phyloP scores from a whole-genome alignment of 306 rosid species.

The Medicago truncatula region DNA sequence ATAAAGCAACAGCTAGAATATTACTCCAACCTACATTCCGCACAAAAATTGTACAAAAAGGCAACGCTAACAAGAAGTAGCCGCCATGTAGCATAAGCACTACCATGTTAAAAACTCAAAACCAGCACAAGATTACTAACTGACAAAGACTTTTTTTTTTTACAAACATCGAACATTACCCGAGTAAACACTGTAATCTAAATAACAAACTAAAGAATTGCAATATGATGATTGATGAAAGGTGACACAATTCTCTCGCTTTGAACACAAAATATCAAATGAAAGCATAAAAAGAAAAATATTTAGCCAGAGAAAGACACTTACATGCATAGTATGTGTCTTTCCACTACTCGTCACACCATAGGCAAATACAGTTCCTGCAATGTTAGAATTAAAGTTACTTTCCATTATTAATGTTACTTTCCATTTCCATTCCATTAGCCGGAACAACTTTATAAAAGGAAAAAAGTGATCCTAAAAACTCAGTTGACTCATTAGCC shows the following conservation, averaged over 20 bases:
- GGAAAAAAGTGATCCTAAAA: conserved; percentile 25
- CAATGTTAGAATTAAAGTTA: conserved; percentile 44
- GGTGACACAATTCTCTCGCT: background rate
- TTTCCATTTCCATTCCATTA: too few species aligned
- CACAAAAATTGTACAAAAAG: conserved; percentile 3
- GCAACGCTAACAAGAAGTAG: conserved; percentile 4
- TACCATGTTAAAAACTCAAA: conserved; percentile 2
- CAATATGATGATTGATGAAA: conserved; percentile 26
- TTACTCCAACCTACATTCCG: conserved; percentile 1
- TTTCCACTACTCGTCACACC: conserved; percentile 99
- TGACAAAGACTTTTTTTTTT: background rate
- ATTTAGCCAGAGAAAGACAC: conserved; percentile 43
- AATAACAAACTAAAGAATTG: conserved; percentile 27
- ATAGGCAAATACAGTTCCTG: conserved; percentile 99
- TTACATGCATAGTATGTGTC: conserved; percentile 99
- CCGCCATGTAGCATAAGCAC: conserved; percentile 12
- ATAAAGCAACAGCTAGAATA: conserved; percentile 6
- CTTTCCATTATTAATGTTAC: background rate
- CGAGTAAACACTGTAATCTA: background rate
- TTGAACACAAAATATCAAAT: conserved; percentile 30
- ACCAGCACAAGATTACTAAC: conserved; percentile 11
- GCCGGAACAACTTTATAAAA: background rate
- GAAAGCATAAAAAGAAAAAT: conserved; percentile 19
- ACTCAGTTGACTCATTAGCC: conserved; percentile 28
- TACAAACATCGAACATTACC: conserved; percentile 22